Base-by-base conservation (phyloP, 75 land plant genomes). In the Pinus albicaulis region DNA sequence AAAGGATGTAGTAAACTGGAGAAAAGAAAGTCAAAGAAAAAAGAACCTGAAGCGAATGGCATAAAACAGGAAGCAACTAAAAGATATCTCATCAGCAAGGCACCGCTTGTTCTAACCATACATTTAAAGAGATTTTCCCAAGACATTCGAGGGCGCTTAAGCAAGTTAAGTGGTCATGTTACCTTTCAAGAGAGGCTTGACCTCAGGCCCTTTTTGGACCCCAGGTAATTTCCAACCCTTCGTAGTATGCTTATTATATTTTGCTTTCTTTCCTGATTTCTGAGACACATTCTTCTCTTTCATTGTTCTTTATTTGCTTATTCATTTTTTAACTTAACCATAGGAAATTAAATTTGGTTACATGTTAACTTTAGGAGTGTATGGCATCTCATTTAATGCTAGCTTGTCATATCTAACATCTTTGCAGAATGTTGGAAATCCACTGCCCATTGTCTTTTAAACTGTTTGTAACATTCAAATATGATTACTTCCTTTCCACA, bases 61-160 rank as follows among this genome's bases (percentile, higher is more conserved):
- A 88, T 89, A 65, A 92, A 80, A 79, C 80, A 93, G 26, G 88
- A 97, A 82, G 98, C 99, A 61, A 91, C 88, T 6, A 94, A 94
- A 66, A 84, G 89, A 73, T 75, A 89, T n/a, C 85, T 90, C 41
- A 89, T 97, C 16, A 79, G 83, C 57, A 94, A 86, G 57, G 89
- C 89, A 1, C 99, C 99, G 44, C 86, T 82, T 28, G 79, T 97
- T 78, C 69, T 97, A 20, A 92, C 90, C 5, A 86, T 97, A 63
- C 99, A 97, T 78, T 77, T 97, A 57, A 97, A 97, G 78, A 86
- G 99, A 59, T 97, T 97, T 78, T 86, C 88, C 69, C 98, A 90
- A 80, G 99, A 97, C 86, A 79, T 83, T 74, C 89, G 95, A 63
- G 99, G 98, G 13, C 90, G 95, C 17, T 80, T 90, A 62, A 94